phyloP scores from a whole-genome alignment of 495 filamentous ascomycete species.

The Elaphomyces granulatus region DNA sequence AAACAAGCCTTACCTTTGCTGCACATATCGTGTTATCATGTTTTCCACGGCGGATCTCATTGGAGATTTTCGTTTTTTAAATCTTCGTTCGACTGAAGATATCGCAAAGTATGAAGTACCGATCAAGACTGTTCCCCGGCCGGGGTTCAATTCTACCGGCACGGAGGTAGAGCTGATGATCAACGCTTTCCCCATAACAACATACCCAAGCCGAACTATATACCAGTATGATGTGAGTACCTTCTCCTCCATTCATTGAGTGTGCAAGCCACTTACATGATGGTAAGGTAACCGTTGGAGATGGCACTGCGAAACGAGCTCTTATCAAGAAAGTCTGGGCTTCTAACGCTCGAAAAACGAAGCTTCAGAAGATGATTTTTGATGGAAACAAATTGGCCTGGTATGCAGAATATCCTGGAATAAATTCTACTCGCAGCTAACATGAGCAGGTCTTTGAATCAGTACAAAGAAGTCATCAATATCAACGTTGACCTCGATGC shows the following conservation, averaged over 20 bases:
- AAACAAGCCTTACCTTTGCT: too few species aligned
- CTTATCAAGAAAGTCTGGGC: constrained; percentile 64
- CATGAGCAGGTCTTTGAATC: constrained; percentile 20
- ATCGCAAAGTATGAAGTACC: neutral
- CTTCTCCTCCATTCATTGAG: constrained; percentile 1
- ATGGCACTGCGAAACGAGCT: constrained; percentile 43
- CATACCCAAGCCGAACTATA: constrained; percentile 38
- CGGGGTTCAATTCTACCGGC: constrained; percentile 43
- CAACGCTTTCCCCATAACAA: constrained; percentile 59
- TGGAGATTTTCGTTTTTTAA: too few species aligned
- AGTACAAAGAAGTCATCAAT: constrained; percentile 26
- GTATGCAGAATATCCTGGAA: constrained; percentile 34
- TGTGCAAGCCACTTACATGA: too few species aligned
- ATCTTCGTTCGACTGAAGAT: neutral
- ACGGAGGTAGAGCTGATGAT: constrained; percentile 41
- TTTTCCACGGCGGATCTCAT: too few species aligned
- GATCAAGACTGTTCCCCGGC: constrained; percentile 20
- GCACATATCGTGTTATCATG: too few species aligned
- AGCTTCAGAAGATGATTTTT: constrained; percentile 49
- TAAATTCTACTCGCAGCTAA: constrained; percentile 2
- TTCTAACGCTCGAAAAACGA: constrained; percentile 38
- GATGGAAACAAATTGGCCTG: constrained; percentile 71
- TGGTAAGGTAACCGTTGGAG: constrained; percentile 46
- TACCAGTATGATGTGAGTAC: constrained; percentile 78
- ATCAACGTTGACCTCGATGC: constrained; percentile 51